Conservation (phyloP, 225 moss, liverwort and hornwort species). For the Polytrichum formosum region DNA sequence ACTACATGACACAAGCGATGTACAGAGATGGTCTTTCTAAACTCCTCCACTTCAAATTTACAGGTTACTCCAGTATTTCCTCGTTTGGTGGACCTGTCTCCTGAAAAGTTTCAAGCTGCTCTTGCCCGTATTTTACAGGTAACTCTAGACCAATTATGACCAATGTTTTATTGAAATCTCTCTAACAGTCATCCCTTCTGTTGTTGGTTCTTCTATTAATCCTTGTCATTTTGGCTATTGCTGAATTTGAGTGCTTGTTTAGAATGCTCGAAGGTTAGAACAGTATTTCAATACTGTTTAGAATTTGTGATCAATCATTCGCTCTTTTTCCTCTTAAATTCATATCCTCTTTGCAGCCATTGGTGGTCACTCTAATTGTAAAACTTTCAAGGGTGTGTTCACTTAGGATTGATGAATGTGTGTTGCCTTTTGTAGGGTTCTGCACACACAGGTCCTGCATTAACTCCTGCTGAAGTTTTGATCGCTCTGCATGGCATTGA, state of each 20-base stretch:
- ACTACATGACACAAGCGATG: too few species aligned
- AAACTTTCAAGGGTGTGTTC: conserved; percentile 1
- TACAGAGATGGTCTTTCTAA: too few species aligned
- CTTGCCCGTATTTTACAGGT: conserved; percentile 99
- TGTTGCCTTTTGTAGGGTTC: conserved; percentile 64
- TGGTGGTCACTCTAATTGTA: conserved; percentile 8
- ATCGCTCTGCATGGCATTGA: conserved; percentile 98
- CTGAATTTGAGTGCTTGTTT: too few species aligned
- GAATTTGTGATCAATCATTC: too few species aligned
- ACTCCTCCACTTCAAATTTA: not conserved
- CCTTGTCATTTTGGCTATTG: too few species aligned
- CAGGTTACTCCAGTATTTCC: conserved; percentile 97
- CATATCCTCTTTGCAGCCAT: not conserved
- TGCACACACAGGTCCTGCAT: conserved; percentile 88
- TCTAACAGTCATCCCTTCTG: too few species aligned
- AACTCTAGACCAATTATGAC: not conserved
- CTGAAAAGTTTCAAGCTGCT: conserved; percentile 89
- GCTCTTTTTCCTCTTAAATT: too few species aligned
- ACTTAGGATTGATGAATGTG: not conserved
- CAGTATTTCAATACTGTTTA: too few species aligned
- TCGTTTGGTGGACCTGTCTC: conserved; percentile 88
- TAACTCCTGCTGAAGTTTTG: conserved; percentile 96
- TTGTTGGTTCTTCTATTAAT: too few species aligned
- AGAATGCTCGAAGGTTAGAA: too few species aligned
- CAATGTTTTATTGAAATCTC: too few species aligned